A percentile compares a stretch with the other conserved stretches of the same genome.
Evolutionary conservation across 2,329 filamentous ascomycete genomes (phyloP).

Genomic region (Cercospora citrullina): DNA sequence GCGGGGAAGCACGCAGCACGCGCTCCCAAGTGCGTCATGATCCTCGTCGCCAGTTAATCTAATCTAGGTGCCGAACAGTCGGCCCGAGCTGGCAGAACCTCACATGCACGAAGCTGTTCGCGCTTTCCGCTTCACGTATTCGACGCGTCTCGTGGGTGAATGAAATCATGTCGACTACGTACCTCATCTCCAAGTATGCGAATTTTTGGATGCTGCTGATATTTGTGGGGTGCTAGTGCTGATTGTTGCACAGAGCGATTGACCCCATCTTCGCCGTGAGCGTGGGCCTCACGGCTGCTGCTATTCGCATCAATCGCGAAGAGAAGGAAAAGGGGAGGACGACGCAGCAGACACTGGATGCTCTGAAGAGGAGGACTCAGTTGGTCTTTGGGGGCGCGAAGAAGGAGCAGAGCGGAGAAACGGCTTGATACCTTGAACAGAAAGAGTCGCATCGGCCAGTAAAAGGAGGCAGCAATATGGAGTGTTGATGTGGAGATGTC

Average conservation of each 20-base stretch:
- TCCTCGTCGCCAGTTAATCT: not conserved
- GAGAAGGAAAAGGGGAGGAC: slow-evolving; percentile 50
- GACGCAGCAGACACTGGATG: slow-evolving; percentile 42
- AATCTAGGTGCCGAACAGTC: not conserved
- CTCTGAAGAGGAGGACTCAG: slow-evolving; percentile 43
- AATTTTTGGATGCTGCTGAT: not conserved
- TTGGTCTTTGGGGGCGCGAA: slow-evolving; percentile 30
- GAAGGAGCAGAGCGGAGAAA: not conserved
- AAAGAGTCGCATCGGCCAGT: not conserved
- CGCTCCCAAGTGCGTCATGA: not conserved
- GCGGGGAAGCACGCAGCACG: not conserved
- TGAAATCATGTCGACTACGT: slow-evolving; percentile 31
- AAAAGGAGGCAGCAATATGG: not conserved
- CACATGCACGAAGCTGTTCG: slow-evolving; percentile 2
- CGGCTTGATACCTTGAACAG: not conserved
- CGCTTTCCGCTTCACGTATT: not conserved
- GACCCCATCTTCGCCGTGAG: slow-evolving; percentile 53
- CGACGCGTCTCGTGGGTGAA: not conserved
- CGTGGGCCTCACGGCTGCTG: slow-evolving; percentile 50
- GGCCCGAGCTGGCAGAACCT: slow-evolving; percentile 3
- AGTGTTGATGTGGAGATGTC: not conserved
- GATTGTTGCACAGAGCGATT: slow-evolving; percentile 40
- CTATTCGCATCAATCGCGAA: slow-evolving; percentile 46
- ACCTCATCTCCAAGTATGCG: slow-evolving; percentile 49
- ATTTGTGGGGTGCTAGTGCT: not conserved